phyloP scores from a whole-genome alignment of 371 early-diverging fungal genomes.

The Mortierella sp. region DNA sequence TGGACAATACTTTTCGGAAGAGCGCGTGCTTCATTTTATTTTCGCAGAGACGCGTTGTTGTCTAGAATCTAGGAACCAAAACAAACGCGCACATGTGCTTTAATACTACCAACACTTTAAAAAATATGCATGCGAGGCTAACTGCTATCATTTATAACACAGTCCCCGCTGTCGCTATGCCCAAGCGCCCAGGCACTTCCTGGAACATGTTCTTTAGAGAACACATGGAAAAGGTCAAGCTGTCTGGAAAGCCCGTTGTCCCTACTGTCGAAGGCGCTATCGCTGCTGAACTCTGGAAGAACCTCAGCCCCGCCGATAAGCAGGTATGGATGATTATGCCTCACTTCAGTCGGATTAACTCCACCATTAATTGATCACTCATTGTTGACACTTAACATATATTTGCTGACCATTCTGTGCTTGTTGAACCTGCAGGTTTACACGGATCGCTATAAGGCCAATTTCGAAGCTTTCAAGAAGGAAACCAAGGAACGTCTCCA shows the following conservation, averaged over 20 bases:
- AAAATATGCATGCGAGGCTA: too few species aligned
- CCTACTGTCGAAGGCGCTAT: conserved; percentile 31
- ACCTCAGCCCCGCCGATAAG: conserved; percentile 31
- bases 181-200: conserved; percentile 61
- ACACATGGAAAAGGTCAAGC: conserved; percentile 50
- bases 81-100: too few species aligned
- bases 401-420: neutral
- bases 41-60: too few species aligned
- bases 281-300: conserved; percentile 40
- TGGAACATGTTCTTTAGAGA: conserved; percentile 65
- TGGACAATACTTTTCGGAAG: too few species aligned
- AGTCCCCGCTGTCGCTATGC: conserved; percentile 44
- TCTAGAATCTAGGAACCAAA: too few species aligned
- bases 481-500: conserved; percentile 55
- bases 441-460: conserved; percentile 46
- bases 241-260: conserved; percentile 48
- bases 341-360: too few species aligned
- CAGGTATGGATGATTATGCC: conserved; percentile 7
- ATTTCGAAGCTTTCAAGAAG: conserved; percentile 42
- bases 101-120: too few species aligned
- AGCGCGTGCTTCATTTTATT: neutral
- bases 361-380: too few species aligned
- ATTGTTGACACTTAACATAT: too few species aligned
- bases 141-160: too few species aligned
- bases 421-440: conserved; percentile 32